Evolutionary conservation across 176 grass and related monocot species (phyloP), one percentile per base, ranked within the genome.

Genomic region (Otatea glauca): DNA sequence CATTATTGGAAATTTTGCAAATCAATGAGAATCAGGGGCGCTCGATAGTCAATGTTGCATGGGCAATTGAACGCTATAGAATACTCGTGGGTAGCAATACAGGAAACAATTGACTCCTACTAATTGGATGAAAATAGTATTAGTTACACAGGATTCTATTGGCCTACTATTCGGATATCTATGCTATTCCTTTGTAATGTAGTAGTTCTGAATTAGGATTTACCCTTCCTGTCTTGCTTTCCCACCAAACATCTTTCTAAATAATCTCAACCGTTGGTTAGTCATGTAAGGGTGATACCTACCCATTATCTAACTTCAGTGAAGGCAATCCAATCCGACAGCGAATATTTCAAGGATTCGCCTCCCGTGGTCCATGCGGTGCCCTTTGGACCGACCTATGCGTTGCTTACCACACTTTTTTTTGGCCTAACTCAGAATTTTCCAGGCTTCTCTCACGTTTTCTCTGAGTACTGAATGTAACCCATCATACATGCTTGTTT

Each of bases 211-310:
- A 68, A 11, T 39, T 75, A 61, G 49, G 50, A 50, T 65, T 76
- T 81, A 54, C 54, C 34, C 18, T 70, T 81, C 23, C 16, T 60
- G 38, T 77, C 54, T 11, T 85, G 48, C 37, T 27, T 77, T 35
- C 42, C 27, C 0, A 1, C 25, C 77, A 50, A 58, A 62, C 32
- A 43, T 63, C 16, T 14, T 25, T 55, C 58, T 67, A 74, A 38
- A 84, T 67, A 18, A 47, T 32, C 8, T 44, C 35, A 38, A 9
- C 69, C 10, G 5, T 25, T 79, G 61, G 68, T 61, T 69, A 68
- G 70, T 62, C 50, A 80, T 76, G n/a, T 16, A 23, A 41, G 27
- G 12, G 17, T 63, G 71, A 69, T 38, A n/a, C 35, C 65, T 75
- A 48, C 50, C 63, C 18, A 9, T 70, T 62, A 17, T 59, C 51